Conservation (phyloP, 495 filamentous ascomycete genomes). For the Bathelium albidoporum region DNA sequence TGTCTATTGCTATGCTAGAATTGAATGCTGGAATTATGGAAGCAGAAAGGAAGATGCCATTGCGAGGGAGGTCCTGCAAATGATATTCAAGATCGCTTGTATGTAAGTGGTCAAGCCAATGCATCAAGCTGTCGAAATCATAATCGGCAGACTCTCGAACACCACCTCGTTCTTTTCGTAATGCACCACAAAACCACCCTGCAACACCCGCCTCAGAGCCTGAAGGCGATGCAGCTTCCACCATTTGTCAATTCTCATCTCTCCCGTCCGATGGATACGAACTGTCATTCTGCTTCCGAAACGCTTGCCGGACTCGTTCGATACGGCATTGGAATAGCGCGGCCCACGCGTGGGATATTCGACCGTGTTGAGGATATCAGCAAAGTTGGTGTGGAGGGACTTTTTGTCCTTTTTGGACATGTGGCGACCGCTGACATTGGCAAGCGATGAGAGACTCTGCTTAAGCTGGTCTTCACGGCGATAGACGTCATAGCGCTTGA, state of each 20-base stretch:
- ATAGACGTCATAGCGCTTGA: constrained; percentile 42
- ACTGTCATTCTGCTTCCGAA: constrained; percentile 73
- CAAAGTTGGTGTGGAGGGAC: constrained; percentile 64
- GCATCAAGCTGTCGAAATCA: constrained; percentile 6
- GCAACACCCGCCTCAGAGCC: constrained; percentile 63
- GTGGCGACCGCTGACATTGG: constrained; percentile 53
- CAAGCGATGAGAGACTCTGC: constrained; percentile 42
- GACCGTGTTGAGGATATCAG: constrained; percentile 74
- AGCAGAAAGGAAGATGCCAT: no score
- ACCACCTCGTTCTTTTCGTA: constrained; percentile 74
- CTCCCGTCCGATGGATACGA: constrained; percentile 57
- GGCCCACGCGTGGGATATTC: constrained; percentile 67
- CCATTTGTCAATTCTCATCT: constrained; percentile 80
- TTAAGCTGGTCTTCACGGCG: constrained; percentile 34
- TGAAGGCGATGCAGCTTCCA: constrained; percentile 75
- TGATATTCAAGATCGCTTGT: no score
- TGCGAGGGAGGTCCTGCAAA: no score
- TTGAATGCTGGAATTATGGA: no score
- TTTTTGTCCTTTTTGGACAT: constrained; percentile 74
- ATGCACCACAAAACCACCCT: constrained; percentile 71
- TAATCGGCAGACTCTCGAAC: constrained; percentile 56
- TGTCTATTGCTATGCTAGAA: no score
- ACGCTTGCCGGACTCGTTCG: constrained; percentile 58
- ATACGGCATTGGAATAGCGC: constrained; percentile 58
- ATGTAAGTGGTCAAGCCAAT: no score